Evolutionary conservation across 139 green algal species (phyloP).

Genomic region (Tetratostichococcus sp.): DNA sequence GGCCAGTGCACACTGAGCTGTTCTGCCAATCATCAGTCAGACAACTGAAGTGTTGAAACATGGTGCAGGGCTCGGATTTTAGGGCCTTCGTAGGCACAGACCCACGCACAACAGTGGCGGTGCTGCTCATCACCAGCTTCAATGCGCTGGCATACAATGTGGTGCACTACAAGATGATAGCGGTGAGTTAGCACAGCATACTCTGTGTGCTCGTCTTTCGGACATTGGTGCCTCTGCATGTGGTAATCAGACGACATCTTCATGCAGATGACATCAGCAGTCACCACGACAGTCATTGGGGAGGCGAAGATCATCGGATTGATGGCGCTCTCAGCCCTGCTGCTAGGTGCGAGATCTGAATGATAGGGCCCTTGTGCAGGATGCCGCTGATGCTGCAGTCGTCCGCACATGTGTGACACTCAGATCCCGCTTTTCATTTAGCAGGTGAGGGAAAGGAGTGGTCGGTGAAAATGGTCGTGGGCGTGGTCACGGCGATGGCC

Average conservation of each 20-base stretch:
- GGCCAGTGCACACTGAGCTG: too few relatives aligned
- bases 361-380: too few relatives aligned
- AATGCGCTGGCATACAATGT: conserved; percentile 28
- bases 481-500: conserved; percentile 29
- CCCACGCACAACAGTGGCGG: background rate
- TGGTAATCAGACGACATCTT: too few relatives aligned
- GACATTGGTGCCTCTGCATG: too few relatives aligned
- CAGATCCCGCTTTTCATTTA: too few relatives aligned
- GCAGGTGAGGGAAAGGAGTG: conserved; percentile 40
- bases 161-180: conserved; percentile 47
- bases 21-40: too few relatives aligned
- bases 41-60: too few relatives aligned
- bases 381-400: too few relatives aligned
- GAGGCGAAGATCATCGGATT: conserved; percentile 57
- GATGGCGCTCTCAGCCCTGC: conserved; percentile 39
- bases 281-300: conserved; percentile 60
- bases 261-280: conserved; percentile 41
- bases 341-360: conserved; percentile 36
- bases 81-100: background rate
- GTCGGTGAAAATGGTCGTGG: conserved; percentile 39
- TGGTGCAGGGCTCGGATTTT: background rate
- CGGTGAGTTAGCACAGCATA: background rate
- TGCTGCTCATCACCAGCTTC: conserved; percentile 15
- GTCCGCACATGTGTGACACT: too few relatives aligned
- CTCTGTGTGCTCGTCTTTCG: too few relatives aligned